phyloP scores from a whole-genome alignment of 169 alveolate genomes.

The Plasmodium ovale region DNA sequence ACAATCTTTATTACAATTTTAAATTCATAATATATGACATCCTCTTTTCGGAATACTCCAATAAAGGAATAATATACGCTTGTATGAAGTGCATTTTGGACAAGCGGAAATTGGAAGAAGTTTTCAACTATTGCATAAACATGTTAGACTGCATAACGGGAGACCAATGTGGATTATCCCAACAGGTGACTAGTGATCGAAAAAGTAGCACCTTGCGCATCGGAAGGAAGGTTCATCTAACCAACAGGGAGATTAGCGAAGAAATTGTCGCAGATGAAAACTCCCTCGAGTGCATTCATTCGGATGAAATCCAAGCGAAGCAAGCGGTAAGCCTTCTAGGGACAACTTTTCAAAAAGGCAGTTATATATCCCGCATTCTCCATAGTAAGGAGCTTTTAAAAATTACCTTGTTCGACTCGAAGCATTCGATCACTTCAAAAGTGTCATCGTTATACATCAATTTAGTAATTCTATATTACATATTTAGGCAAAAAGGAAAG shows the following conservation, averaged over 20 bases:
- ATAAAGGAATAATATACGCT: conserved; percentile 38
- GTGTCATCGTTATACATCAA: conserved; percentile 58
- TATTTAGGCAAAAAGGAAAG: conserved; percentile 36
- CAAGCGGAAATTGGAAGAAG: conserved; percentile 32
- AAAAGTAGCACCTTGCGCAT: too few species aligned
- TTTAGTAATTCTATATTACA: conserved; percentile 45
- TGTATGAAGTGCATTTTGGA: conserved; percentile 66
- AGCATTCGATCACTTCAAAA: conserved; percentile 1
- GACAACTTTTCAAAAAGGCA: too few species aligned
- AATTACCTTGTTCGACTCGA: background rate
- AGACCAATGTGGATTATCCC: too few species aligned
- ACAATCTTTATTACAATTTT: conserved; percentile 63
- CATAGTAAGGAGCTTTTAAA: background rate
- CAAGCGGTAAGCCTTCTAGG: too few species aligned
- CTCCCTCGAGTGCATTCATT: too few species aligned
- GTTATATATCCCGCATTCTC: conserved; percentile 21
- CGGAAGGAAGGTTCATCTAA: too few species aligned
- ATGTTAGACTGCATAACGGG: background rate
- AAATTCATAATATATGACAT: conserved; percentile 67
- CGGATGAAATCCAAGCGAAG: too few species aligned
- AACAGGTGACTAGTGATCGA: too few species aligned
- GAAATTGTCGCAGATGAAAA: too few species aligned
- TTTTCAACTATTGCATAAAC: conserved; percentile 26
- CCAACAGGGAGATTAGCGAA: too few species aligned
- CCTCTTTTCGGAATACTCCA: conserved; percentile 60